Evolutionary conservation across 208 protist genomes (phyloP).

Genomic region (Angomonas deanei): DNA sequence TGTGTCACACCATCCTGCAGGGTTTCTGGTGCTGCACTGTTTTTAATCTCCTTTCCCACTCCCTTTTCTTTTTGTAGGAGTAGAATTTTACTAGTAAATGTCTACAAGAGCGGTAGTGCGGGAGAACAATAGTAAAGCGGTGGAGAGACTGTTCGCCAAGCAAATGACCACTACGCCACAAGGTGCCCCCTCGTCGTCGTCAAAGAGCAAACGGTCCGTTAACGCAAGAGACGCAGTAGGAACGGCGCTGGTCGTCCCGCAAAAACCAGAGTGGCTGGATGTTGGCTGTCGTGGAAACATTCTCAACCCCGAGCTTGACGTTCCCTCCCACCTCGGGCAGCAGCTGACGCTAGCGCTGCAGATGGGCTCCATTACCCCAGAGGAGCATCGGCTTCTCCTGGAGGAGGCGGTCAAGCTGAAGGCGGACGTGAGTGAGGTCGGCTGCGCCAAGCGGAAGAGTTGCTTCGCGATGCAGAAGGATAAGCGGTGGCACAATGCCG

Average conservation of each 20-base stretch:
- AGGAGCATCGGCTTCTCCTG: conserved; percentile 5
- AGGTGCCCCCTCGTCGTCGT: neutral
- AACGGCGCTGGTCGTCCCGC: neutral
- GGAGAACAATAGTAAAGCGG: neutral
- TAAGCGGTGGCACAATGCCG: conserved; percentile 24
- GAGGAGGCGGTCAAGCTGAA: neutral
- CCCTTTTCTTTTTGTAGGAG: too few species aligned
- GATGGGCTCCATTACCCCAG: conserved; percentile 15
- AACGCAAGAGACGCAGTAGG: neutral
- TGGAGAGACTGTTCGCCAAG: neutral
- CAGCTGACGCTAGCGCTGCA: conserved; percentile 42
- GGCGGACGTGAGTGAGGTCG: neutral
- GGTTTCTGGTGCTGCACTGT: too few species aligned
- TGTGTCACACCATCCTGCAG: too few species aligned
- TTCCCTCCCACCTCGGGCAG: conserved; percentile 27
- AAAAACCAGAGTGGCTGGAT: conserved; percentile 13
- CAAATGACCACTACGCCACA: neutral
- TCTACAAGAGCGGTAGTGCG: too few species aligned
- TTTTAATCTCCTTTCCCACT: too few species aligned
- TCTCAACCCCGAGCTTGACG: conserved; percentile 13
- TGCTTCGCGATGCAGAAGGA: conserved; percentile 39
- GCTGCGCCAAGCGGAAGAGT: conserved; percentile 15
- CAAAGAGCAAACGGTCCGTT: neutral
- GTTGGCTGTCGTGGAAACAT: conserved; percentile 18
- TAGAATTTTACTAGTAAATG: too few species aligned